Evolutionary conservation across 2,329 filamentous ascomycete genomes (phyloP), one percentile per base, ranked within the genome.

Genomic region (Fusarium aywerte): DNA sequence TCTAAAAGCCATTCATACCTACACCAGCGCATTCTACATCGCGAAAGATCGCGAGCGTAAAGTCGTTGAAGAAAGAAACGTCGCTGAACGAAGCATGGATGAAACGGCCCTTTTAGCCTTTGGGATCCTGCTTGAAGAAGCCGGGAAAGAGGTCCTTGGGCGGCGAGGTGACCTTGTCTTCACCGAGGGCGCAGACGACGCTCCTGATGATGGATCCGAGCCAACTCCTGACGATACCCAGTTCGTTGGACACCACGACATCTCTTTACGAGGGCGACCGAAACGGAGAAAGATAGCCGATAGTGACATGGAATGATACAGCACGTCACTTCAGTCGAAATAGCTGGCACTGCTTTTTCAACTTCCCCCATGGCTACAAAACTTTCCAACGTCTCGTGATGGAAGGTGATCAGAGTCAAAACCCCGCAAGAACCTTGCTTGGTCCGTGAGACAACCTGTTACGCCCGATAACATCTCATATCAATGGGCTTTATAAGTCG

Each of bases 41-140:
- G 78, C 78, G 10, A 75, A 81, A 54, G 72, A 66, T 23, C 68
- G 75, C 60, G 61, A 66, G 50, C 51, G 60, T 51, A 45, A 64
- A 33, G 18, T 45, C 27, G 62, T 69, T n/a, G 69, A 64, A 31
- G 57, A 66, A 9, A 68, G 74, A 29, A 76, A 75, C 51, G 71
- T 84, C 35, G 82, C 86, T 61, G 83, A 86, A 74, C 76, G 83
- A 66, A 91, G 87, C 76, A 87, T 95, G 85, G 90, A 95, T 73
- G 92, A 92, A 79, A 92, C 90, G 15, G 91, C 91, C 5, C 81
- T 95, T 58, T 79, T 95, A 53, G 90, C 91, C 1, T 82, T 95
- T 72, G 91, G 91, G 2, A 87, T 95, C 47, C 77, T 95, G 57
- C 79, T 94, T 39, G 91, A 95, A 77, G 92, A 95, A 77, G 85